Evolutionary conservation across 2,329 filamentous ascomycete genomes (phyloP).

Genomic region (Alternaria sp.): DNA sequence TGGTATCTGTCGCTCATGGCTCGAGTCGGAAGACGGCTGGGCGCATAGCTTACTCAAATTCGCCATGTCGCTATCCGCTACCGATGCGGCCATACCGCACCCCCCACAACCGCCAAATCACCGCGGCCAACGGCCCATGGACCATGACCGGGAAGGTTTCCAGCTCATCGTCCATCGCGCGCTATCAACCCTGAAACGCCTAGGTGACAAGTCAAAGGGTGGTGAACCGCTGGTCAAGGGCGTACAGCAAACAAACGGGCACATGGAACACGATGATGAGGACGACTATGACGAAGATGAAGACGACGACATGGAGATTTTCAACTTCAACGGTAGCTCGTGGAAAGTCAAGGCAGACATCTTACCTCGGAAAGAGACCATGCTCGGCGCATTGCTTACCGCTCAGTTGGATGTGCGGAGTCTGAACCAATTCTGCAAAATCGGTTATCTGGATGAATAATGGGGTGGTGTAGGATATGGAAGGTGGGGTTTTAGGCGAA

Average conservation of each 20-base stretch:
- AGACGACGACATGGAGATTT: conserved; percentile 42
- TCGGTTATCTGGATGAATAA: conserved; percentile 46
- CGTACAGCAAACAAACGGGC: conserved; percentile 33
- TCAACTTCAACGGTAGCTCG: conserved; percentile 37
- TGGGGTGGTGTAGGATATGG: neutral
- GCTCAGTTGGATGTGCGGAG: conserved; percentile 52
- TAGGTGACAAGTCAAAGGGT: conserved; percentile 54
- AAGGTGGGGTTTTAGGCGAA: neutral
- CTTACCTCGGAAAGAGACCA: conserved; percentile 53
- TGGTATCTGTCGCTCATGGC: conserved; percentile 77
- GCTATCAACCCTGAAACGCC: conserved; percentile 54
- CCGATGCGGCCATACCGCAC: conserved; percentile 35
- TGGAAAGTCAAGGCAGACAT: conserved; percentile 50
- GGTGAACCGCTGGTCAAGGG: conserved; percentile 41
- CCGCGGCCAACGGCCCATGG: conserved; percentile 42
- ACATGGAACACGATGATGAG: conserved; percentile 23
- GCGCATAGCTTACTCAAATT: conserved; percentile 79
- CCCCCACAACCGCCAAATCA: conserved; percentile 36
- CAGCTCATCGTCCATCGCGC: conserved; percentile 54
- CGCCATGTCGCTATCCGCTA: conserved; percentile 66
- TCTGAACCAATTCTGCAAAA: conserved; percentile 50
- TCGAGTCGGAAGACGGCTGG: conserved; percentile 83
- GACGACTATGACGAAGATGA: conserved; percentile 37
- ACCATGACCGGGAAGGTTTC: conserved; percentile 45
- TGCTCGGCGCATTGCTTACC: conserved; percentile 55